Evolutionary conservation across 2,329 filamentous ascomycete species (phyloP).

Genomic region (Teratosphaeria nubilosa): DNA sequence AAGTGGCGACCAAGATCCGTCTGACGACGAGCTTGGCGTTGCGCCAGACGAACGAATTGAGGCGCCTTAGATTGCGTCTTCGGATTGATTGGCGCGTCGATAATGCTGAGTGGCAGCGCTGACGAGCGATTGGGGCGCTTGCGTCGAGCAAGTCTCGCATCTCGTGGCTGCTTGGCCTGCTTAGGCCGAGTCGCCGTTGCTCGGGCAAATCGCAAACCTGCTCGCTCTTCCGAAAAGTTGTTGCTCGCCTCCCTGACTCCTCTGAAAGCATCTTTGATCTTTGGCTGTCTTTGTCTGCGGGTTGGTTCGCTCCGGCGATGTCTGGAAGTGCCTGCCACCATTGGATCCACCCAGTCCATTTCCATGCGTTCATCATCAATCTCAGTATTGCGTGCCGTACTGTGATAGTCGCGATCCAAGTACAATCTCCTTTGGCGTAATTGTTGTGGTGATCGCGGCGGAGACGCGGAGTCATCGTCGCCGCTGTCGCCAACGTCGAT

Average conservation of each 20-base stretch:
- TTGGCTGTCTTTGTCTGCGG: slow-evolving; percentile 26
- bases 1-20: slow-evolving; percentile 42
- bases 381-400: slow-evolving; percentile 3
- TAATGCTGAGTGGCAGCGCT: slow-evolving; percentile 36
- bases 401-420: slow-evolving; percentile 2
- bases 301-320: slow-evolving; percentile 7
- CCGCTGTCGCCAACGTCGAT: slow-evolving; percentile 29
- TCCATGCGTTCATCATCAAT: slow-evolving; percentile 33
- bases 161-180: background rate
- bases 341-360: slow-evolving; percentile 34
- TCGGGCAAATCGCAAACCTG: background rate
- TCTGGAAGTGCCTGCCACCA: slow-evolving; percentile 22
- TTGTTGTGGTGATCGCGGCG: background rate
- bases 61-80: slow-evolving; percentile 26
- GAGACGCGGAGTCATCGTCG: slow-evolving; percentile 9
- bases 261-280: slow-evolving; percentile 27
- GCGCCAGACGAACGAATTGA: slow-evolving; percentile 47
- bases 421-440: slow-evolving; percentile 7
- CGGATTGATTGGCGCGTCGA: slow-evolving; percentile 35
- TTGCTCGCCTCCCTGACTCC: background rate
- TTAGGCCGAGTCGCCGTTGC: background rate
- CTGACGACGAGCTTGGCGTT: slow-evolving; percentile 40
- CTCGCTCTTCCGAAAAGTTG: slow-evolving; percentile 15
- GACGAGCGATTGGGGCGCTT: slow-evolving; percentile 6
- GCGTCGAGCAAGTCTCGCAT: background rate